Evolutionary conservation across 164 flowering plant species (phyloP), one percentile per base, ranked within the genome.

Genomic region (Kingdonia uniflora): DNA sequence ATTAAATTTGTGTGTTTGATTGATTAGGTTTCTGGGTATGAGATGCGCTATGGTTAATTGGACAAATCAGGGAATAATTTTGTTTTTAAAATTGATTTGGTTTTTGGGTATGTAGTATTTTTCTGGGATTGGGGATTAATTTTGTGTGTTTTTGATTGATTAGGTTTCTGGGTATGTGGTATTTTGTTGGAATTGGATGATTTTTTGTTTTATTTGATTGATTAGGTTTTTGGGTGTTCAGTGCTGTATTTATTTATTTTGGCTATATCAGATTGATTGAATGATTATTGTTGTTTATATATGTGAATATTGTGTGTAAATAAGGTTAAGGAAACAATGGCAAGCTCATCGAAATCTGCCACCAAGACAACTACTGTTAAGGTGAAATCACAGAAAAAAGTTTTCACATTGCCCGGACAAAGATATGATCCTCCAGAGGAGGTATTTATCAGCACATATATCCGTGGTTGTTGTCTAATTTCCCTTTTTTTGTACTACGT

Each of bases 341-440:
- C 84, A 15, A 69, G 76, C 54, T 72, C 87, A n/a, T 74, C 90
- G 13, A 85, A 78, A 63, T 63, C 73, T 19, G 57, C 47, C 12
- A 55, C 67, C 10, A 76, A 67, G 11, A 78, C 77, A 19, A 71
- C 71, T 6, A 69, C 82, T 25, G 76, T 72, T 11, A 84, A 59
- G 63, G 78, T 53, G 39, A 82, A 68, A 45, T 29, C 35, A 4
- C 76, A 70, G 80, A 91, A 80, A 81, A 91, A 91, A 70, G 86
- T 77, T 40, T 92, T 39, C 62, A 73, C 67, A 22, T 76, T 92
- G 73, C 57, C 96, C 17, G 99, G 98, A 16, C 98, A 91, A 74
- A 87, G 68, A 70, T 76, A 51, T 64, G 98, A 87, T 74, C 74
- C 74, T 63, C 98, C 95, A 44, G 95, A 91, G 77, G 96, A 85